Base-by-base conservation (phyloP, 768 basidiomycete species). In the Boletus insuetus region DNA sequence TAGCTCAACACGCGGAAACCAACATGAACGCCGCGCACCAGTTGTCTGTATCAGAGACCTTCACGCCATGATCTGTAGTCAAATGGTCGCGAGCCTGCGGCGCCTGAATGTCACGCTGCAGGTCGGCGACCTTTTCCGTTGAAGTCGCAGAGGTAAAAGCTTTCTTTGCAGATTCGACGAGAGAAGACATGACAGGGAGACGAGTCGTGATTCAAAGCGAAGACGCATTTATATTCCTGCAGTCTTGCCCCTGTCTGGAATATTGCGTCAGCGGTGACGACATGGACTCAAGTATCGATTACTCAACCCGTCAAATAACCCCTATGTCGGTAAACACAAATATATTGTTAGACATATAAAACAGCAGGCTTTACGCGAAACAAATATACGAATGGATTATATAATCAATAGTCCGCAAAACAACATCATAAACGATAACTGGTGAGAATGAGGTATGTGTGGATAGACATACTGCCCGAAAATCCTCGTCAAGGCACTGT, bases 1-100 rank as follows among this genome's bases (percentile, higher is more conserved):
- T 24, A 43, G 32, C 34, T 41, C 20, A 46, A 53, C 50, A 51
- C 3, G 26, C 38, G 17, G 48, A 56, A 39, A 55, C 32, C 31
- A 22, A 50, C 47, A 19, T 34, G 6, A 42, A 32, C 17, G 29
- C 41, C 20, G 45, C 54, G 41, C 43, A 83, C 87, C 86, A 88
- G 56, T 81, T 82, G 65, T 89, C 85, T 0, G 86, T 84, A 60
- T 89, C 77, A 0, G 79, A 71, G 16, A 86, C 67, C 50, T 76
- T 78, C 31, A 81, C 77, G 20, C 86, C 87, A 60, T 81, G 77
- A 60, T 87, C 85, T 12, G 83, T 87, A 0, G 85, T 88, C 57
- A 86, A 34, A 48, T 53, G 44, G 5, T 48, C 54, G 20, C 29
- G 51, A n/a, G 58, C 8, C 16, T 13, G 20, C 3, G 46, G 52